phyloP scores from a whole-genome alignment of 306 rosid genomes.

The Chamaecrista fasciculata region DNA sequence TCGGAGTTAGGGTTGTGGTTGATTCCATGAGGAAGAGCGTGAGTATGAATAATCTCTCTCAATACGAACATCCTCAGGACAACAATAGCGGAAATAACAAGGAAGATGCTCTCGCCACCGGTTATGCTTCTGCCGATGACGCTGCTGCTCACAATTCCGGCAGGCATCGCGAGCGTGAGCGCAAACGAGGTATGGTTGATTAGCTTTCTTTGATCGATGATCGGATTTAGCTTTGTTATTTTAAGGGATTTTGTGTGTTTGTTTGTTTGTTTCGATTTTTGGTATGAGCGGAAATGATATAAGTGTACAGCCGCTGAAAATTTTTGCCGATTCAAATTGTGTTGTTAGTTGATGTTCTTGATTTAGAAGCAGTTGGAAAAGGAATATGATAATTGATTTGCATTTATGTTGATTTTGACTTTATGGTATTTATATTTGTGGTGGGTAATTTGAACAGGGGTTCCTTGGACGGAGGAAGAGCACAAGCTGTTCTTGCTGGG shows the following conservation, averaged over 20 bases:
- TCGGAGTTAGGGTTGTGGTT: slow-evolving; percentile 87
- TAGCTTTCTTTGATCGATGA: slow-evolving; percentile 16
- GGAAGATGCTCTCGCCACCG: slow-evolving; percentile 43
- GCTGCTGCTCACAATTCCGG: slow-evolving; percentile 57
- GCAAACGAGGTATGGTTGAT: slow-evolving; percentile 80
- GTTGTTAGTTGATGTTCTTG: background rate
- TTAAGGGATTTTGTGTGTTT: background rate
- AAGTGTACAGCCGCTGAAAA: background rate
- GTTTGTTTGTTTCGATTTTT: background rate
- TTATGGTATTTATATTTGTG: background rate
- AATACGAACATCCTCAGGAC: slow-evolving; percentile 70
- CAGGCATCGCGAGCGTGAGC: slow-evolving; percentile 80
- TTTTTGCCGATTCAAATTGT: background rate
- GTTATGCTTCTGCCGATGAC: slow-evolving; percentile 89
- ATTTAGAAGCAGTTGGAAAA: background rate
- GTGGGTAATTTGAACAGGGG: slow-evolving; percentile 57
- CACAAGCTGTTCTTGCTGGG: slow-evolving; percentile 92
- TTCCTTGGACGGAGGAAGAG: slow-evolving; percentile 99
- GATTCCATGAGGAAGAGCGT: slow-evolving; percentile 98
- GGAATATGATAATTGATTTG: background rate
- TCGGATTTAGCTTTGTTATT: background rate
- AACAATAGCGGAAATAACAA: slow-evolving; percentile 35
- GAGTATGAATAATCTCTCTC: slow-evolving; percentile 91
- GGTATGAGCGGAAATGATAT: background rate
- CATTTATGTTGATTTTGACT: background rate